A percentile compares a stretch with the other conserved stretches of the same genome.
These are phyloP conservation scores for Euphorbia lathyris DNA, from an alignment of 345 rosid species.

Conservation along the genomic window DNA sequence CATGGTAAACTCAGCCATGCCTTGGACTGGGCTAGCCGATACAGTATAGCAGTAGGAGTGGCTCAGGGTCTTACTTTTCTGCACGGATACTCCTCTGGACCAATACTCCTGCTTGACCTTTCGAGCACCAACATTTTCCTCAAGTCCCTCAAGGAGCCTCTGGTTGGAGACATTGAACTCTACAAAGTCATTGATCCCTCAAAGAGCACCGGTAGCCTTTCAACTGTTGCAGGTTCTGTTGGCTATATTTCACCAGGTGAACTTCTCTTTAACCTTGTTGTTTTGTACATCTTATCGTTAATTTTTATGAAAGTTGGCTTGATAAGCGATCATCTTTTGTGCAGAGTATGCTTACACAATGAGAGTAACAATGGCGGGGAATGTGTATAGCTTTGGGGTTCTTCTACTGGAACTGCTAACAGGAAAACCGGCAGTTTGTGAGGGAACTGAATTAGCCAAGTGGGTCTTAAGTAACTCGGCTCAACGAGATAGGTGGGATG, in stretches of 20 bases:
- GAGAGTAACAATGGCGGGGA: conserved; percentile 83
- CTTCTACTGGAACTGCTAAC: conserved; percentile 77
- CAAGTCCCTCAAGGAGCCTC: conserved; percentile 72
- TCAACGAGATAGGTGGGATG: conserved; percentile 48
- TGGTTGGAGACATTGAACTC: conserved; percentile 81
- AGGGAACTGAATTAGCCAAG: conserved; percentile 76
- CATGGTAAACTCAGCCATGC: conserved; percentile 43
- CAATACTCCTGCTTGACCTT: conserved; percentile 73
- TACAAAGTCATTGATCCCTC: conserved; percentile 79
- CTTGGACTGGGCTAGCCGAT: conserved; percentile 84
- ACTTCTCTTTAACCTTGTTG: conserved; percentile 2
- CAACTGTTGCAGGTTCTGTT: conserved; percentile 79
- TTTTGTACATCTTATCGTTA: background rate
- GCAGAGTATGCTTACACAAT: conserved; percentile 94
- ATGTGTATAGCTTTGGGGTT: conserved; percentile 80
- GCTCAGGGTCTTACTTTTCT: conserved; percentile 84
- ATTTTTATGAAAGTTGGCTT: background rate
- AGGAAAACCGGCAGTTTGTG: conserved; percentile 66
- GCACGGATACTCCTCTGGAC: conserved; percentile 59
- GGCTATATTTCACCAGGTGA: conserved; percentile 90
- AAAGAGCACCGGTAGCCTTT: conserved; percentile 80
- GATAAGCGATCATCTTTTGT: background rate
- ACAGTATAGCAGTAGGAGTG: conserved; percentile 74
- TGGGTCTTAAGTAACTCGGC: conserved; percentile 54
- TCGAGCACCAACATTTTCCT: conserved; percentile 73